These are phyloP conservation scores for Dryas octopetala DNA, from an alignment of 306 rosid species.

Conservation along the genomic window DNA sequence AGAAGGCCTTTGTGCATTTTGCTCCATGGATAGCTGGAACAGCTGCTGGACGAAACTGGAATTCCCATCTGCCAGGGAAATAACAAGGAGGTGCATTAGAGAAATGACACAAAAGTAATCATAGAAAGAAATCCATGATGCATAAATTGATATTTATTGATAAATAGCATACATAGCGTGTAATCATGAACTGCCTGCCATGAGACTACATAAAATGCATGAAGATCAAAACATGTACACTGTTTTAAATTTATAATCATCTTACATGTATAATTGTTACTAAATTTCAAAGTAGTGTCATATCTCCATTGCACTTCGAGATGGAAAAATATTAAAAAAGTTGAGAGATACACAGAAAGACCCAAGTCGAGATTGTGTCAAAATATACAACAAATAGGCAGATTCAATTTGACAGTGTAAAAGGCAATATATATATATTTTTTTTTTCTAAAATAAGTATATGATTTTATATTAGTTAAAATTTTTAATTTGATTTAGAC, in stretches of 20 bases:
- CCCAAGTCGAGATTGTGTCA: background rate
- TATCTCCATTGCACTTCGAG: background rate
- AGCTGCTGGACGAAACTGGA: conserved; percentile 37
- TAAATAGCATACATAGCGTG: background rate
- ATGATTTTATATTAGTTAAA: no score
- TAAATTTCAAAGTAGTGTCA: background rate
- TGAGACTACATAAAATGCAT: background rate
- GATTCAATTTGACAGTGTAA: background rate
- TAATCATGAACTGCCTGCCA: background rate
- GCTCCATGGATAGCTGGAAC: conserved; percentile 36
- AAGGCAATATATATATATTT: no score
- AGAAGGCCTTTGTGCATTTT: conserved; percentile 34
- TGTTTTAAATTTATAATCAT: background rate
- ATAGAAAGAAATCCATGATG: background rate
- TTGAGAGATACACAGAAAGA: background rate
- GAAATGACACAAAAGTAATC: conserved; percentile 1
- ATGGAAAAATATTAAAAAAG: background rate
- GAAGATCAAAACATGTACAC: background rate
- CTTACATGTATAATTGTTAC: background rate
- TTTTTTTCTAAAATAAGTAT: no score
- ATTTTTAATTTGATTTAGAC: no score
- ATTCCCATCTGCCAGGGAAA: conserved; percentile 40
- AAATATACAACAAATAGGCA: background rate
- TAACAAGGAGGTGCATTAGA: background rate
- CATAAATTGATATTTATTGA: background rate